Base-by-base conservation (phyloP, 331 rosid species). In the Prunus yedoensis region DNA sequence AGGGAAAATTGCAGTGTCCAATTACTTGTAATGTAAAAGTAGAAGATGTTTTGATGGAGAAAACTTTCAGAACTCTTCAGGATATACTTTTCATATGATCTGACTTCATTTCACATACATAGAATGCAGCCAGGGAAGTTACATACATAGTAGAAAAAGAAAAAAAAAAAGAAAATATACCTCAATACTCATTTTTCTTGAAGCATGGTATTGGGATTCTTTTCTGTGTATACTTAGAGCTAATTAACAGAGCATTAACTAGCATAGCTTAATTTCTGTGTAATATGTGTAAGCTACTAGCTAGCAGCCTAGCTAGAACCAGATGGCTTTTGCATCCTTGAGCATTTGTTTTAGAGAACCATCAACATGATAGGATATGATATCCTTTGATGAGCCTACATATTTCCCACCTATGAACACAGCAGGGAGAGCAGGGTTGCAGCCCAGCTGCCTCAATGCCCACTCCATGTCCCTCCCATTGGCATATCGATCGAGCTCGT, bases 261-360 rank as follows among this genome's bases (percentile, higher is more conserved):
- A 70, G 62, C 63, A 28, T 50, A 71, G 75, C 66, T 56, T 72
- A 56, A 47, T 57, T 57, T 28, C 8, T 59, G 49, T 73, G 46
- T 45, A 9, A 59, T 58, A 45, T 6, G 43, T 20, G 12, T 21
- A 20, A 27, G n/a, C 21, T 56, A 10, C 21, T 45, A 2, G 27
- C 14, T 20, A 6, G 43, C 43, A 38, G 43, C 43, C 43, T 38
- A 38, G 70, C 85, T 92, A 95, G 79, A 95, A 89, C 99, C 99
- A 95, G 70, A 95, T 95, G 77, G 99, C 99, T 66, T 74, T 90
- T 10, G 99, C 99, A 74, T 92, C 98, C 16, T 85, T 90, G 77
- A 95, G 96, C 94, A 88, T 80, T 92, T 92, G 97, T 66, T 92
- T 95, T 52, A 95, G 94, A 76, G 94, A 80, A 8, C 98, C 99